These are phyloP conservation scores for Sporothrix brunneoviolacea DNA, from an alignment of 2,329 filamentous ascomycete species.

Conservation along the genomic window DNA sequence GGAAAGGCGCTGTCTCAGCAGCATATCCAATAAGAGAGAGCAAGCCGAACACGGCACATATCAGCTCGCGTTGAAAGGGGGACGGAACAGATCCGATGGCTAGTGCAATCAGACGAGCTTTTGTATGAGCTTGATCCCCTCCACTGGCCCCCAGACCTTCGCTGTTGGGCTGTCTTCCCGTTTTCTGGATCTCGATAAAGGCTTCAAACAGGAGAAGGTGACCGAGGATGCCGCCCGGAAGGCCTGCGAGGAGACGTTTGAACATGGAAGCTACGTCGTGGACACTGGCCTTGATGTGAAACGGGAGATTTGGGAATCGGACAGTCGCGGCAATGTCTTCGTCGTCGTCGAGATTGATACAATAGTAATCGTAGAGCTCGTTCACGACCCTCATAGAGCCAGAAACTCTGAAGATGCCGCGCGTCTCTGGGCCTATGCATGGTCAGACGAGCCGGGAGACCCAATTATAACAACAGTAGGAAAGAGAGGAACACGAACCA, in stretches of 20 bases:
- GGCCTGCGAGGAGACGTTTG: conserved; percentile 55
- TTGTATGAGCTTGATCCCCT: conserved; percentile 49
- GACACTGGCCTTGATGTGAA: conserved; percentile 51
- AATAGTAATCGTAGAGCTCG: conserved; percentile 59
- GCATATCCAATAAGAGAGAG: conserved; percentile 53
- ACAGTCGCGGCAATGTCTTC: conserved; percentile 49
- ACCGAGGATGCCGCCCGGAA: conserved; percentile 61
- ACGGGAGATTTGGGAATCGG: conserved; percentile 51
- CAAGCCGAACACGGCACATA: conserved; percentile 61
- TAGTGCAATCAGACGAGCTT: conserved; percentile 59
- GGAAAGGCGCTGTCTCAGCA: conserved; percentile 45
- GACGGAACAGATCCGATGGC: conserved; percentile 55
- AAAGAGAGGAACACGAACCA: conserved; percentile 33
- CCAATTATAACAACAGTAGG: not conserved
- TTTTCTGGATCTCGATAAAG: conserved; percentile 51
- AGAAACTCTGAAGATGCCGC: conserved; percentile 57
- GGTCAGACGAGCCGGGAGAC: not conserved
- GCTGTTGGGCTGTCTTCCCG: not conserved
- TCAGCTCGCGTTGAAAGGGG: conserved; percentile 53
- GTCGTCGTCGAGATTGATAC: conserved; percentile 40
- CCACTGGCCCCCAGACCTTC: conserved; percentile 35
- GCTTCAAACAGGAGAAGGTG: conserved; percentile 56
- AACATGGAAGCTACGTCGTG: conserved; percentile 64
- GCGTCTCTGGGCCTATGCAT: conserved; percentile 33
- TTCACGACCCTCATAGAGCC: conserved; percentile 52